Conservation (phyloP, 768 basidiomycete genomes). For the Panaeolus cyanescens region DNA sequence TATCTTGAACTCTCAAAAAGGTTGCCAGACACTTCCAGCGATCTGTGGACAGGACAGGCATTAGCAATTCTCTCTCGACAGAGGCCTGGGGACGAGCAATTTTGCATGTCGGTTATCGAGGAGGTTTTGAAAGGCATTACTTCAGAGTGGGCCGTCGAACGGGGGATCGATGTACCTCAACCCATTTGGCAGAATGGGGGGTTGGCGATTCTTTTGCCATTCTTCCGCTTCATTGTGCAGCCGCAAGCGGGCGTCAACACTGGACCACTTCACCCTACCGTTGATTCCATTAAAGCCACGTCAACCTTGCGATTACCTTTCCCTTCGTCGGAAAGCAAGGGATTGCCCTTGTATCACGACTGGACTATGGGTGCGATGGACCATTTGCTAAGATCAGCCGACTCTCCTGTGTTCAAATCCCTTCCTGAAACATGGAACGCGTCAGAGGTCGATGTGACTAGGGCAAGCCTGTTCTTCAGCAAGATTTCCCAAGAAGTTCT, state of each 20-base stretch:
- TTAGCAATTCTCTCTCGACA: slow-evolving; percentile 55
- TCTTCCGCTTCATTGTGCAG: slow-evolving; percentile 51
- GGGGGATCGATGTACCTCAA: slow-evolving; percentile 35
- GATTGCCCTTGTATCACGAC: slow-evolving; percentile 54
- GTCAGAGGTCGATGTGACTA: slow-evolving; percentile 76
- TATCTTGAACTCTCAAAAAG: slow-evolving; percentile 63
- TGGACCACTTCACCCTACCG: slow-evolving; percentile 50
- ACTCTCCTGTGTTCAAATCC: slow-evolving; percentile 65
- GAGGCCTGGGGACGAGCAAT: slow-evolving; percentile 76
- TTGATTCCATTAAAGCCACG: slow-evolving; percentile 54
- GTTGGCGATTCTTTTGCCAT: slow-evolving; percentile 55
- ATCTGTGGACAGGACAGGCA: slow-evolving; percentile 70
- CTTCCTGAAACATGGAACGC: slow-evolving; percentile 76
- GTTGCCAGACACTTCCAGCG: slow-evolving; percentile 54
- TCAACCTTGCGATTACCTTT: slow-evolving; percentile 56
- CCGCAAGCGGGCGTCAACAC: slow-evolving; percentile 45
- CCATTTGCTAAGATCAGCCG: slow-evolving; percentile 78
- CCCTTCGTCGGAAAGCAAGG: slow-evolving; percentile 26
- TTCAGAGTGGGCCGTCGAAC: slow-evolving; percentile 39
- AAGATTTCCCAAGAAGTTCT: slow-evolving; percentile 50
- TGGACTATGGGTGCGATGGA: slow-evolving; percentile 75
- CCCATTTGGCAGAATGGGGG: slow-evolving; percentile 55
- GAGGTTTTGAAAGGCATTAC: slow-evolving; percentile 39
- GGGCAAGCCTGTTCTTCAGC: slow-evolving; percentile 66
- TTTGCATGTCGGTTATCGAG: slow-evolving; percentile 44